Base-by-base conservation (phyloP, 1,139 yeast genomes). In the Kurtzmaniella quercitrusa region DNA sequence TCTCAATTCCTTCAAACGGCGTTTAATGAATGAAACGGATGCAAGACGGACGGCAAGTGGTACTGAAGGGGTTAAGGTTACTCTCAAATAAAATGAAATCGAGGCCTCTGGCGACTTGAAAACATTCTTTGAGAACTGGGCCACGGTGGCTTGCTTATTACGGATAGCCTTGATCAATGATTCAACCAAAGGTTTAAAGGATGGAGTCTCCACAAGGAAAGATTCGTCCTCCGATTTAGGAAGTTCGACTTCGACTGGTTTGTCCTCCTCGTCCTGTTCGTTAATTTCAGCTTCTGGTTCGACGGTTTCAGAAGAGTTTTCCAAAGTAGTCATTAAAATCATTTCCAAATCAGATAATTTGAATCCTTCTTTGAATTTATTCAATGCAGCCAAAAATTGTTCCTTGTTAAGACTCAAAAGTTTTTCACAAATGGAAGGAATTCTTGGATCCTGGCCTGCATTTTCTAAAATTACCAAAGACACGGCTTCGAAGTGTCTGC, bases 331-430 rank as follows among this genome's bases (percentile, higher is more conserved):
- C 65, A 86, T 84, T 41, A 87, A 66, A 46, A 74, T 70, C 71
- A 87, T 76, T 63, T 88, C 96, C 50, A 88, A 72, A 12, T 77
- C 71, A 33, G 76, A 76, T 17, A 83, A 50, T 28, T 70, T 65
- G 36, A 79, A 50, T 20, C 65, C 61, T 20, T 66, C 49, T 36
- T 53, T 46, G 21, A 14, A 38, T 1, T 65, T 58, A 3, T 61
- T 57, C 48, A 85, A 65, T 9, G 67, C 61, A 12, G 63, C 54
- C 12, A 66, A 39, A 44, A 85, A 76, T 28, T 68, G 50, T 1
- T 60, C 64, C 40, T 68, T 64, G 47, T 79, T 63, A 14, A 51
- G 47, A 33, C 59, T 60, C 41, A 73, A 63, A 38, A 79, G 65
- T 40, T 59, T 59, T 55, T 80, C 83, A 42, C 80, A 67, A 15